Evolutionary conservation across 768 basidiomycete genomes (phyloP), one percentile per base, ranked within the genome.

Genomic region (Pleurotus tuoliensis): DNA sequence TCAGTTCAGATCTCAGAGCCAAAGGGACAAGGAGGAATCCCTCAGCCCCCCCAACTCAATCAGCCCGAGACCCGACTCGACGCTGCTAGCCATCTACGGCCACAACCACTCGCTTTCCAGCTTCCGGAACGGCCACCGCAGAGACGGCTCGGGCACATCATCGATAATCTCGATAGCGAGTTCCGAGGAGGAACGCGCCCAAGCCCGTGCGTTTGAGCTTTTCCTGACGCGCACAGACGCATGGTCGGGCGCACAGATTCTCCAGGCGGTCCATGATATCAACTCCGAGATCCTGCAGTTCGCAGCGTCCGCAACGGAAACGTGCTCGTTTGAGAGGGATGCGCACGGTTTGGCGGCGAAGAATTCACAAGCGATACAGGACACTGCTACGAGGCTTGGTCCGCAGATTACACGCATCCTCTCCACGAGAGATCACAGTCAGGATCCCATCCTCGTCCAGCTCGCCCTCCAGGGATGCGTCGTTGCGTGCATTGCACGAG

Each of bases 221-320:
- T 90, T 85, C 68, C 77, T 90, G 72, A 88, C 87, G 13, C 85
- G 88, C 58, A 84, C 82, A 30, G 89, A 91, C 68, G 72, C 69
- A 27, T 88, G 84, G 86, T 88, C 88, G 1, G 89, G 89, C 11
- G 83, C 87, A 1, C 87, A 90, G 66, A 78, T 91, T 66, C 80
- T 91, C 47, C 88, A 91, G 65, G 84, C 87, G 2, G 83, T 91
- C 12, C 84, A 87, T 60, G 89, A 91, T 63, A 78, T 91, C 67
- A 91, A 91, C 65, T 83, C 86, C 0, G 88, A 90, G 69, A 86
- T 90, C 57, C 77, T 88, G n/a, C 89, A 89, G 60, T 88, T 88
- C 58, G 85, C 88, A 7, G 87, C 88, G 13, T 81, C 84, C 20
- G 88, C 86, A 5, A 84, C 86, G 13, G 89, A 92, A 68, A 73